Conservation (phyloP, 192 early-diverging fungal genomes). For the Backusella westeae region DNA sequence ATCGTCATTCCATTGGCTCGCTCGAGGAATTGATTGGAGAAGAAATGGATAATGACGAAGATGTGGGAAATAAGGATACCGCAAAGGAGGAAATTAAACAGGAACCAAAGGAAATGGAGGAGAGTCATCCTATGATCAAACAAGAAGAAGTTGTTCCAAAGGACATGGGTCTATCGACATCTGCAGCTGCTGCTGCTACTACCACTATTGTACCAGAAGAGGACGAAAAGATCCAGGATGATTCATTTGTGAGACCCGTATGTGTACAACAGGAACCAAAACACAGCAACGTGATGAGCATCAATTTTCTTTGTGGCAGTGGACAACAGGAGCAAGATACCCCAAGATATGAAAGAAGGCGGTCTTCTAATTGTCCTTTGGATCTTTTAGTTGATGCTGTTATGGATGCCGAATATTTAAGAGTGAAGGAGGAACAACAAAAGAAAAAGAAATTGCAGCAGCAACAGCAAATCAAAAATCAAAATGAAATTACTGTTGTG, state of each 20-base stretch:
- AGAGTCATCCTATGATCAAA: not conserved
- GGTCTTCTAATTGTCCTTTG: not conserved
- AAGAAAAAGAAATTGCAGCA: not conserved
- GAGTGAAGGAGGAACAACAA: not conserved
- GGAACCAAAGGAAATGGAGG: not conserved
- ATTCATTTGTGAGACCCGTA: not conserved
- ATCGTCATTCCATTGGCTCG: not conserved
- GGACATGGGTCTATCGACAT: not conserved
- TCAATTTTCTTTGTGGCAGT: constrained; percentile 6
- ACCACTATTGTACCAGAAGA: not conserved
- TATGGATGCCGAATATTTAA: constrained; percentile 23
- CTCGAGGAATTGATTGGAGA: constrained; percentile 13
- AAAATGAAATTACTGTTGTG: constrained; percentile 5
- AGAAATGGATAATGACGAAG: not conserved
- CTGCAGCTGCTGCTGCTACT: not conserved
- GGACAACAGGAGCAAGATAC: not conserved
- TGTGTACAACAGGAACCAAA: not conserved
- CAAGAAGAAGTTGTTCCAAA: not conserved
- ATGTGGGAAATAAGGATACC: not conserved
- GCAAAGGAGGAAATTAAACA: not conserved
- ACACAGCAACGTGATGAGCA: constrained; percentile 17
- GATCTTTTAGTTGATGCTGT: constrained; percentile 25
- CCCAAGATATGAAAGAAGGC: not conserved
- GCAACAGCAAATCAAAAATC: not conserved
- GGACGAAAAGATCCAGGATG: not conserved